Percentiles rank a stretch among this genome's conserved stretches.
These are phyloP conservation scores for Solanum habrochaites DNA, from an alignment of 257 asterid species.

Conservation along the genomic window DNA sequence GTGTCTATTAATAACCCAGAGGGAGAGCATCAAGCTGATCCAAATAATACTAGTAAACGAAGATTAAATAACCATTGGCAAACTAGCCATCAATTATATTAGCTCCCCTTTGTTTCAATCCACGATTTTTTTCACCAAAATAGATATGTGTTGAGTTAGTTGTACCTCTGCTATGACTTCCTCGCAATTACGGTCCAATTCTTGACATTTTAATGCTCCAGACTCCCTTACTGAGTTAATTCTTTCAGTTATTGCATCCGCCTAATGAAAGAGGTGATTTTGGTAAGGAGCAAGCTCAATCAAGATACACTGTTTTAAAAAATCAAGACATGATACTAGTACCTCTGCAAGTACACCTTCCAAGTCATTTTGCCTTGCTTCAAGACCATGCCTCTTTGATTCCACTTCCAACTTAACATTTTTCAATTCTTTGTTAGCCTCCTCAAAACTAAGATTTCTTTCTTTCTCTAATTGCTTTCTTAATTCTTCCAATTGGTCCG, in stretches of 20 bases:
- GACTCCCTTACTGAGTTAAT: slow-evolving; percentile 36
- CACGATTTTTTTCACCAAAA: background rate
- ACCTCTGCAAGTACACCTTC: slow-evolving; percentile 66
- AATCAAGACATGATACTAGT: background rate
- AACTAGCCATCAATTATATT: background rate
- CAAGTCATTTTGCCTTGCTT: slow-evolving; percentile 45
- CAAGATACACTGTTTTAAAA: background rate
- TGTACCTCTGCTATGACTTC: slow-evolving; percentile 55
- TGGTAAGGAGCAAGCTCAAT: background rate
- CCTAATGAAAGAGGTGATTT: slow-evolving; percentile 23
- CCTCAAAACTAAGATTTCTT: slow-evolving; percentile 29
- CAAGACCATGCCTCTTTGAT: slow-evolving; percentile 40
- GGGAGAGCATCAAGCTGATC: background rate
- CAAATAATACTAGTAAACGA: background rate
- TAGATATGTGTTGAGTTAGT: background rate
- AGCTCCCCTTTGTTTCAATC: background rate
- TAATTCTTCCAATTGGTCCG: slow-evolving; percentile 42
- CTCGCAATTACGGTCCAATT: slow-evolving; percentile 40
- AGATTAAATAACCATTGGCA: background rate
- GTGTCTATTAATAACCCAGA: background rate
- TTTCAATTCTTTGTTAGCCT: slow-evolving; percentile 42
- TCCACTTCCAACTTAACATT: slow-evolving; percentile 53
- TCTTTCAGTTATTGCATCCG: slow-evolving; percentile 29
- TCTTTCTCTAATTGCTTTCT: slow-evolving; percentile 55
- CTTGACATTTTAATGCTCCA: slow-evolving; percentile 44